These are phyloP conservation scores for Boletellus sp. DNA, from an alignment of 768 basidiomycete species.

Conservation along the genomic window DNA sequence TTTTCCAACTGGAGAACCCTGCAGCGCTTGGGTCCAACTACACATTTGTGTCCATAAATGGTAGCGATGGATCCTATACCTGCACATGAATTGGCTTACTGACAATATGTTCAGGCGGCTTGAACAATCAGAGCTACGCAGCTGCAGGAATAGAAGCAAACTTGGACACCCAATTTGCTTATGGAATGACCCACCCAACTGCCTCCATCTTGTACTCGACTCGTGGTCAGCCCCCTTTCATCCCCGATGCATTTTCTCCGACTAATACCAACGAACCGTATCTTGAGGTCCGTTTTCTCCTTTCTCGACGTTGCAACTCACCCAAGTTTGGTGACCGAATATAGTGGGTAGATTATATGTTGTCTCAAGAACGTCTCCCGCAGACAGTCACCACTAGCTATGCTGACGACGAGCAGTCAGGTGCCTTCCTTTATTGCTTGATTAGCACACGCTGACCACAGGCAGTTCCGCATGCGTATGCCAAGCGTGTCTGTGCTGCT, in stretches of 20 bases:
- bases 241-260: slow-evolving; percentile 41
- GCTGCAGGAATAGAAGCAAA: slow-evolving; percentile 62
- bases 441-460: neutral
- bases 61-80: slow-evolving; percentile 27
- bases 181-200: slow-evolving; percentile 60
- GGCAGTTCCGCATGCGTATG: slow-evolving; percentile 53
- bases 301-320: neutral
- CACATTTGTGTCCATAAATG: slow-evolving; percentile 51
- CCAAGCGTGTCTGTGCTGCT: slow-evolving; percentile 51
- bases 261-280: slow-evolving; percentile 51
- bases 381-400: slow-evolving; percentile 70
- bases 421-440: slow-evolving; percentile 26
- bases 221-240: slow-evolving; percentile 57
- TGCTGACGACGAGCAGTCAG: slow-evolving; percentile 68
- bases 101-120: slow-evolving; percentile 43
- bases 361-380: slow-evolving; percentile 43
- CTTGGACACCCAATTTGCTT: slow-evolving; percentile 65
- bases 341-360: slow-evolving; percentile 64
- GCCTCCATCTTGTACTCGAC: slow-evolving; percentile 60
- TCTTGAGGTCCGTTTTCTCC: slow-evolving; percentile 27
- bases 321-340: neutral
- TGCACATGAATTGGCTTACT: slow-evolving; percentile 2
- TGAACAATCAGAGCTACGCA: slow-evolving; percentile 49
- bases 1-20: slow-evolving; percentile 47
- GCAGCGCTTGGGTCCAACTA: slow-evolving; percentile 49